phyloP scores from a whole-genome alignment of 768 basidiomycete genomes.

The Podaxis sp. region DNA sequence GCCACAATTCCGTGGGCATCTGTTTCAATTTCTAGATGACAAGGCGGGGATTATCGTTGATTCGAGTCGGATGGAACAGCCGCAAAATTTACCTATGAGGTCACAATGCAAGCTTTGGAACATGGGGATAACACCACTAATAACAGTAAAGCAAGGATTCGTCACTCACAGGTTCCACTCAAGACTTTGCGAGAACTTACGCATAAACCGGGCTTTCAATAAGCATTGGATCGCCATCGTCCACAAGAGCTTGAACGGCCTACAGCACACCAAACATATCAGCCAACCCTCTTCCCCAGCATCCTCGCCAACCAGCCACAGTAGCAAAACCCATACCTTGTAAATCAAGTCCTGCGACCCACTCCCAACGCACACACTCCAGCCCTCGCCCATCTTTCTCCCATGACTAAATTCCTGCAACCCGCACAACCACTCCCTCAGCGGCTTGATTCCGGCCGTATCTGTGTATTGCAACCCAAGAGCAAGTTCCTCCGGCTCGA shows the following conservation, averaged over 20 bases:
- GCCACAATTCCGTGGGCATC: conserved; percentile 73
- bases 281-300: not conserved
- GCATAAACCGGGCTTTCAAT: conserved; percentile 83
- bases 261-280: conserved; percentile 25
- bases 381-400: conserved; percentile 58
- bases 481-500: conserved; percentile 60
- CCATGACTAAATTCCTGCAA: conserved; percentile 74
- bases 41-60: not conserved
- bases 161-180: not conserved
- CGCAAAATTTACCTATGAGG: conserved; percentile 47
- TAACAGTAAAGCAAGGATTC: conserved; percentile 12
- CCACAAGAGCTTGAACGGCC: conserved; percentile 69
- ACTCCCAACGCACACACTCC: conserved; percentile 74
- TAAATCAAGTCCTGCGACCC: conserved; percentile 90
- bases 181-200: conserved; percentile 33
- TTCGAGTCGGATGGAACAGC: not conserved
- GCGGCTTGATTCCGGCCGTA: conserved; percentile 63
- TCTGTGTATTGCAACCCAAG: conserved; percentile 75
- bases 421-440: conserved; percentile 66
- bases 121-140: conserved; percentile 66
- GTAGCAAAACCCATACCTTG: conserved; percentile 52
- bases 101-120: conserved; percentile 56
- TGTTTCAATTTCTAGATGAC: conserved; percentile 63
- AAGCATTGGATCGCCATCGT: conserved; percentile 78
- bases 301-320: not conserved